Conservation (phyloP, 257 asterid species). For the Solanum stenotomum region DNA sequence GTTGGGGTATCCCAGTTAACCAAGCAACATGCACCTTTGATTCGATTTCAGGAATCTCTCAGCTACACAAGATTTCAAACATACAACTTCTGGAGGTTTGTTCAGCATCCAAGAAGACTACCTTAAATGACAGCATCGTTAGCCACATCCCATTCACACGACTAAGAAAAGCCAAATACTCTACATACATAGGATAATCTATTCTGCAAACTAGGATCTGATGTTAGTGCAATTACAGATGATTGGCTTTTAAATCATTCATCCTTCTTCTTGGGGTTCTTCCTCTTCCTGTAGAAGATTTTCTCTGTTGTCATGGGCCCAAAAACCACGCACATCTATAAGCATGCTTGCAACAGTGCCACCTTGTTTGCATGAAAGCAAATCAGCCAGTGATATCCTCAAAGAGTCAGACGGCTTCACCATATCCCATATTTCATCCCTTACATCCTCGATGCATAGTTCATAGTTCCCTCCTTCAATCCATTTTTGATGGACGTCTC, state of each 20-base stretch:
- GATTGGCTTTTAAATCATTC: neutral
- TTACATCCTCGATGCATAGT: constrained; percentile 92
- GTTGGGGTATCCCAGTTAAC: neutral
- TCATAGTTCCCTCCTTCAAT: constrained; percentile 97
- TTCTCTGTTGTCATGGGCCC: constrained; percentile 99
- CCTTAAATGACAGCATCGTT: neutral
- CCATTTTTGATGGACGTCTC: constrained; percentile 99
- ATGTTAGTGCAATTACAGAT: neutral
- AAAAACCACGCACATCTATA: constrained; percentile 89
- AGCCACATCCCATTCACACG: neutral
- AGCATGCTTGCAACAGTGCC: constrained; percentile 99
- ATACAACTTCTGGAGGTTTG: neutral
- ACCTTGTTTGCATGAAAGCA: constrained; percentile 84
- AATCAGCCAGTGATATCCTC: constrained; percentile 66
- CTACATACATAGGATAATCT: neutral
- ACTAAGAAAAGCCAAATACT: neutral
- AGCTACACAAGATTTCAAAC: neutral
- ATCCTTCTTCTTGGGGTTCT: constrained; percentile 89
- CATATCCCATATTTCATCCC: constrained; percentile 99
- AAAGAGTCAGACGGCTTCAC: constrained; percentile 85
- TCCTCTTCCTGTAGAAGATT: constrained; percentile 99
- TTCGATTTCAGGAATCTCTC: neutral
- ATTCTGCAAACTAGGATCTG: neutral
- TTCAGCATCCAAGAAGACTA: neutral
- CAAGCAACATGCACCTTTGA: neutral